Evolutionary conservation across 768 basidiomycete genomes (phyloP).

Genomic region (Russula compacta): DNA sequence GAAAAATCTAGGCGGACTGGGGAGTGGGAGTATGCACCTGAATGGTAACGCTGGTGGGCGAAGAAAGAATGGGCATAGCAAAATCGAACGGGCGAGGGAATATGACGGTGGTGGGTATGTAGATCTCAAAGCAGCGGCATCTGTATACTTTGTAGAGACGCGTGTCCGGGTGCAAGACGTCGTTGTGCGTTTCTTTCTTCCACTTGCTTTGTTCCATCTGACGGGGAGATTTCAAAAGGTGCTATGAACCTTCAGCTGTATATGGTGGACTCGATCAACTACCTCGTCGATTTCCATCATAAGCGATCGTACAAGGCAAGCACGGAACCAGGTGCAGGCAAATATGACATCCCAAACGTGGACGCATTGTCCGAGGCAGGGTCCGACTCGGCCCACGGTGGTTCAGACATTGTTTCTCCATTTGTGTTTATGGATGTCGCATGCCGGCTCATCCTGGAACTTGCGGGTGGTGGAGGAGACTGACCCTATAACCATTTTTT

Average conservation of each 20-base stretch:
- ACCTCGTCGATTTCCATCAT: constrained; percentile 97
- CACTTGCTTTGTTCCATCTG: neutral
- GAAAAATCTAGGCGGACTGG: constrained; percentile 63
- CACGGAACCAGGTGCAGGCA: constrained; percentile 54
- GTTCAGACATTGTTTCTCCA: constrained; percentile 71
- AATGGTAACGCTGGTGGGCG: constrained; percentile 18
- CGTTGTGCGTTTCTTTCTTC: constrained; percentile 50
- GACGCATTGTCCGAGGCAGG: constrained; percentile 44
- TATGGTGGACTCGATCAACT: constrained; percentile 92
- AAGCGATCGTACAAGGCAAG: constrained; percentile 86
- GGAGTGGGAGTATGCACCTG: constrained; percentile 33
- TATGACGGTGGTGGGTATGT: constrained; percentile 50
- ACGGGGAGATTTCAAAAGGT: constrained; percentile 41
- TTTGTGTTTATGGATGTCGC: constrained; percentile 97
- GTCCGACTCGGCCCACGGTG: constrained; percentile 42
- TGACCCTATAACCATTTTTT: neutral
- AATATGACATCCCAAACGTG: constrained; percentile 55
- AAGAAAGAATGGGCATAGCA: constrained; percentile 29
- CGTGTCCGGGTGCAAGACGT: constrained; percentile 83
- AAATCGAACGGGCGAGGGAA: constrained; percentile 54
- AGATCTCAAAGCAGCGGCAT: constrained; percentile 56
- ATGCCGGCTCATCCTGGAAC: constrained; percentile 85
- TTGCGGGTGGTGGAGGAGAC: constrained; percentile 55
- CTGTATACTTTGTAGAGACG: constrained; percentile 91
- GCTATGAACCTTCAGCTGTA: constrained; percentile 97